Evolutionary conservation across 225 moss, liverwort and hornwort genomes (phyloP).

Genomic region (Thuidium tamariscinum): DNA sequence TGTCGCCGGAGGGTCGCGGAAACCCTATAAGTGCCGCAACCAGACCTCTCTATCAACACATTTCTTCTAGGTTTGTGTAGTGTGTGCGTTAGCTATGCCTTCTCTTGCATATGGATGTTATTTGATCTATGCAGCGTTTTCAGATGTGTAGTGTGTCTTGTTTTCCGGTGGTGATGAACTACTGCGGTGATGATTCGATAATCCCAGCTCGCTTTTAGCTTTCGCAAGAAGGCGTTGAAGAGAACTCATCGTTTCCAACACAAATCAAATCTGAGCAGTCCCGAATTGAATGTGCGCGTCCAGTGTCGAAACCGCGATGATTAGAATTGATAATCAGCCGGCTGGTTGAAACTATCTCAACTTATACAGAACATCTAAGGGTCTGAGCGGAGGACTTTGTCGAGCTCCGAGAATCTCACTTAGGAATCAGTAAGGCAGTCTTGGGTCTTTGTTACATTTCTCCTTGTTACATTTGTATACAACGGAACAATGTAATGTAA

Average conservation of each 20-base stretch:
- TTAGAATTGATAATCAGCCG: conserved; percentile 26
- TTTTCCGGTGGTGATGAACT: not conserved
- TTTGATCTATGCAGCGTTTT: no score
- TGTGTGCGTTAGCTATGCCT: fast-evolving
- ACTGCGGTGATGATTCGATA: conserved; percentile 62
- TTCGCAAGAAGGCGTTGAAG: conserved; percentile 41
- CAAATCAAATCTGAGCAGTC: conserved; percentile 32
- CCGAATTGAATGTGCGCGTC: not conserved
- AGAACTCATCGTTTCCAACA: conserved; percentile 56
- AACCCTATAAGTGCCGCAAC: not conserved
- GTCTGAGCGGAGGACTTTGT: conserved; percentile 17
- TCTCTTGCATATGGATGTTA: no score
- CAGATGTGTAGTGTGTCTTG: no score
- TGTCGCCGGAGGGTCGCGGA: not conserved
- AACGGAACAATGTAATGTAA: no score
- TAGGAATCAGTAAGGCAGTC: not conserved
- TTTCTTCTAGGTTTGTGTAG: no score
- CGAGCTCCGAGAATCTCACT: not conserved
- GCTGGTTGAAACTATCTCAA: conserved; percentile 24
- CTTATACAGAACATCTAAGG: conserved; percentile 32
- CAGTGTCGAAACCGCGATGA: not conserved
- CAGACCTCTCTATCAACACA: fast-evolving
- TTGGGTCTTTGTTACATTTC: no score
- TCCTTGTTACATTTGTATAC: no score
- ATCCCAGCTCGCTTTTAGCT: conserved; percentile 66